Percentiles rank a stretch among this genome's conserved stretches.
Evolutionary conservation across 2,329 filamentous ascomycete genomes (phyloP).

Genomic region (Cytospora schulzeri): DNA sequence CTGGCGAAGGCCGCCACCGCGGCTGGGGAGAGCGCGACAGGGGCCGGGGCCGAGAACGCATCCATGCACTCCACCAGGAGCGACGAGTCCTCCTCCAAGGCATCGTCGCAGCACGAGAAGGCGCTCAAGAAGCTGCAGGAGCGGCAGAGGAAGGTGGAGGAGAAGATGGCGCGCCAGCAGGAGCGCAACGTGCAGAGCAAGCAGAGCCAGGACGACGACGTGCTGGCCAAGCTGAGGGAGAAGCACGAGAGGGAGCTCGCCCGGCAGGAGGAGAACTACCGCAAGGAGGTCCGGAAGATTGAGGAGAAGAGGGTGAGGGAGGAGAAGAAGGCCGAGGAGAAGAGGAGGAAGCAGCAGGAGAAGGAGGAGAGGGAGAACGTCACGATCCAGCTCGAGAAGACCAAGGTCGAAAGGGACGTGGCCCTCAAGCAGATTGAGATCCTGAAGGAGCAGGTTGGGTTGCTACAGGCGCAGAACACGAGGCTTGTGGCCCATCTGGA

Average conservation of each 20-base stretch:
- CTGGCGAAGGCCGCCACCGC: background rate
- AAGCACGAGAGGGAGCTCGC: conserved; percentile 65
- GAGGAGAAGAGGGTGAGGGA: conserved; percentile 66
- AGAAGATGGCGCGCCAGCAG: conserved; percentile 60
- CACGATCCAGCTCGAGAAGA: conserved; percentile 54
- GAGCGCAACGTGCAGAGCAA: conserved; percentile 46
- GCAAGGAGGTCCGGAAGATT: conserved; percentile 64
- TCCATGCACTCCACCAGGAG: conserved; percentile 40
- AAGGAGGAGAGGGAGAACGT: conserved; percentile 55
- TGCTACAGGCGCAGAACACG: conserved; percentile 63
- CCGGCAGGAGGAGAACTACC: conserved; percentile 68
- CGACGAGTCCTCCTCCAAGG: conserved; percentile 41
- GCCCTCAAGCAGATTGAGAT: conserved; percentile 56
- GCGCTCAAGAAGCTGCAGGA: conserved; percentile 66
- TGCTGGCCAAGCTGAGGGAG: conserved; percentile 60
- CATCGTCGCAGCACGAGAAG: conserved; percentile 54
- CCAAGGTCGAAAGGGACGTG: conserved; percentile 53
- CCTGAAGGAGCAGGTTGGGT: conserved; percentile 56
- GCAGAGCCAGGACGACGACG: conserved; percentile 40
- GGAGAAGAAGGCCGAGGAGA: conserved; percentile 58
- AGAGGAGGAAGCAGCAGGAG: conserved; percentile 53
- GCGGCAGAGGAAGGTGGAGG: conserved; percentile 62
- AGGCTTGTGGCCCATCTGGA: conserved; percentile 57
- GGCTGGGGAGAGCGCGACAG: background rate
- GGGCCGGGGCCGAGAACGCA: conserved; percentile 26